phyloP scores from a whole-genome alignment of 192 early-diverging fungal genomes.

The Podila epicladia region DNA sequence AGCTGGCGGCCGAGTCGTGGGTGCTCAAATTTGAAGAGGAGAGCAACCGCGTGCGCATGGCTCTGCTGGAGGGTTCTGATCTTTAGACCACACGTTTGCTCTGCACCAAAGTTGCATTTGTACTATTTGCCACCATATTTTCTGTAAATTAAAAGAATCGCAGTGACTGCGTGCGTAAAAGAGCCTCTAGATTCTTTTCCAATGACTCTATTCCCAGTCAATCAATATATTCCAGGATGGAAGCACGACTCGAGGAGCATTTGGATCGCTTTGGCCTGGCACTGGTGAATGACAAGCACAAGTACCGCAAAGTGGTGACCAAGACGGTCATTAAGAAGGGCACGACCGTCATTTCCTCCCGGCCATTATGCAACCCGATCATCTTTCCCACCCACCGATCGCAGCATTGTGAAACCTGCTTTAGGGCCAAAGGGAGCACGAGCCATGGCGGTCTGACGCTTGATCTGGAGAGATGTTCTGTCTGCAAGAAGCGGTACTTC shows the following conservation, averaged over 20 bases:
- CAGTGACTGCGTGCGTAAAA: no score
- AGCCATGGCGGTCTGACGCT: no score
- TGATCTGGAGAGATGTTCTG: constrained; percentile 39
- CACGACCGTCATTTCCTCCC: constrained; percentile 50
- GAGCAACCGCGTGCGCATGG: constrained; percentile 20
- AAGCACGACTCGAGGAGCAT: constrained; percentile 8
- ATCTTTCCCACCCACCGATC: constrained; percentile 51
- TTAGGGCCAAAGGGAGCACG: background rate
- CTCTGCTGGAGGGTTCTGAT: constrained; percentile 12
- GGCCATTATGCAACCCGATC: constrained; percentile 41
- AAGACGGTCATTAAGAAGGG: constrained; percentile 35
- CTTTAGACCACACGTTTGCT: no score
- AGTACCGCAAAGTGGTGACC: constrained; percentile 48
- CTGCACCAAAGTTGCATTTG: no score
- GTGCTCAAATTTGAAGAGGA: constrained; percentile 38
- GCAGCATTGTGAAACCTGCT: constrained; percentile 26
- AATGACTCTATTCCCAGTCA: no score
- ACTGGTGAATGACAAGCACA: constrained; percentile 30
- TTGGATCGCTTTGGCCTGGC: constrained; percentile 32
- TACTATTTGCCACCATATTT: no score
- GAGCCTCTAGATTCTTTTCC: no score
- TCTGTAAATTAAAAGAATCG: no score
- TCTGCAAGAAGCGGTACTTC: constrained; percentile 47
- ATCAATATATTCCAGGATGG: no score
- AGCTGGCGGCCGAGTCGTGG: constrained; percentile 30